Percentiles rank a stretch among this genome's conserved stretches.
phyloP scores from a whole-genome alignment of 176 grass and related monocot species.

The Sorghum bicolor region DNA sequence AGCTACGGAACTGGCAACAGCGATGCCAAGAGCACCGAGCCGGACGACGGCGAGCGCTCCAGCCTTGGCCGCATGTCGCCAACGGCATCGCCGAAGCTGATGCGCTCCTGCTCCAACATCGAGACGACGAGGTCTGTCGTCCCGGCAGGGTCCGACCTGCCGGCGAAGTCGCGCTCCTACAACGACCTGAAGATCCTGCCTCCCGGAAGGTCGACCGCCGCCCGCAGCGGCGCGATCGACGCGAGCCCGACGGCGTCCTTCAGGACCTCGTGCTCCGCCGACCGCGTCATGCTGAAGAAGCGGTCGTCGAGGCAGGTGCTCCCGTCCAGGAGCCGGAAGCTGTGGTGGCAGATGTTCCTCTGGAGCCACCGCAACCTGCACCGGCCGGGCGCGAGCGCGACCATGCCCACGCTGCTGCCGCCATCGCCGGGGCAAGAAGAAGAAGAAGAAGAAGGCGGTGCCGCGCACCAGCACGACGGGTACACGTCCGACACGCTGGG shows the following conservation, averaged over 20 bases:
- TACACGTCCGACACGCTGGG: slow-evolving; percentile 76
- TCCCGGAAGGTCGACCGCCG: not conserved
- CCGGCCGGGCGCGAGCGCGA: not conserved
- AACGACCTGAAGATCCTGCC: slow-evolving; percentile 38
- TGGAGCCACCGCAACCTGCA: slow-evolving; percentile 83
- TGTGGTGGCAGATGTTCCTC: slow-evolving; percentile 77
- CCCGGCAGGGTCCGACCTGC: slow-evolving; percentile 35
- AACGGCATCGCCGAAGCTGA: slow-evolving; percentile 31
- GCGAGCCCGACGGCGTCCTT: slow-evolving; percentile 62
- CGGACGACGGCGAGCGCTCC: slow-evolving; percentile 23
- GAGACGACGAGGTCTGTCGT: slow-evolving; percentile 55
- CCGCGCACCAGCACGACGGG: slow-evolving; percentile 40
- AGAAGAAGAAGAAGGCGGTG: not conserved
- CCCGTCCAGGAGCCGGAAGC: slow-evolving; percentile 76
- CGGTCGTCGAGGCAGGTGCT: slow-evolving; percentile 79
- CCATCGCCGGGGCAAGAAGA: not conserved
- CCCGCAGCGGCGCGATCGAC: slow-evolving; percentile 10
- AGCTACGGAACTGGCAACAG: not conserved
- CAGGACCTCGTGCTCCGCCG: slow-evolving; percentile 58
- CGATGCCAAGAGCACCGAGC: not conserved
- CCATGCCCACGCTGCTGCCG: not conserved
- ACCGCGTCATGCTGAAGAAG: slow-evolving; percentile 73
- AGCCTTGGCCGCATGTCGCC: not conserved
- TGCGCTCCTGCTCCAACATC: slow-evolving; percentile 92
- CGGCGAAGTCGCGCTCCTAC: slow-evolving; percentile 62